Base-by-base conservation (phyloP, 2,329 filamentous ascomycete genomes). In the Pseudocercospora pini-densiflorae region DNA sequence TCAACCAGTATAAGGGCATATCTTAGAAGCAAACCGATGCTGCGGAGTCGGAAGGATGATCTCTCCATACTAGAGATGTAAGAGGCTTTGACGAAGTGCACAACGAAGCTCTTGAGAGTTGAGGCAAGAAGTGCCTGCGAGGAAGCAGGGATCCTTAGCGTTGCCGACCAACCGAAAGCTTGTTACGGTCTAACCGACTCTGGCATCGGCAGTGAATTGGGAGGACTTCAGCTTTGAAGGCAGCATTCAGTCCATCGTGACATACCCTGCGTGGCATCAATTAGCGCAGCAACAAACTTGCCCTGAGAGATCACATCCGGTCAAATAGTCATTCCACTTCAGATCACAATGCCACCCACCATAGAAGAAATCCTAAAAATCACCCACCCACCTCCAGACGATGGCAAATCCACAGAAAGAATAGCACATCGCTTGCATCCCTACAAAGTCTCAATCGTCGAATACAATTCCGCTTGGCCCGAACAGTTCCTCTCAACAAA, bases 391-490 rank as follows among this genome's bases (percentile, higher is more conserved):
- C 40, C 40, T 1, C 40, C 40, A 1, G 40, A 43, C 3, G 40
- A 43, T 10, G 40, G 40, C 6, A 43, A 43, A 19, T 43, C 40
- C 5, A 43, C 40, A 6, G 45, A 75, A 49, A 68, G 71, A 16
- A 68, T 74, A n/a, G 61, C 72, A 16, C 14, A 65, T 4, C 72
- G 73, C 36, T 64, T 60, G 43, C 63, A 62, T 49, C 55, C 40
- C 1, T 61, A 64, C 8, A 55, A 64, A 45, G 54, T 74, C 16
- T 64, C 62, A 24, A 80, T 83, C 12, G 75, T 79, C 12, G 78
- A 79, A 5, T 75, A 78, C 1, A 75, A 82, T 58, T 73, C 78
- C 3, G 59, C 71, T 8, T 83, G 81, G 81, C 79, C 79, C 0
- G 31, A 68, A 3, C 63, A 67, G 1, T 83, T 80, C 58, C 62